Base-by-base conservation (phyloP, 2,329 filamentous ascomycete genomes). In the Trichoderma atrobrunneum region DNA sequence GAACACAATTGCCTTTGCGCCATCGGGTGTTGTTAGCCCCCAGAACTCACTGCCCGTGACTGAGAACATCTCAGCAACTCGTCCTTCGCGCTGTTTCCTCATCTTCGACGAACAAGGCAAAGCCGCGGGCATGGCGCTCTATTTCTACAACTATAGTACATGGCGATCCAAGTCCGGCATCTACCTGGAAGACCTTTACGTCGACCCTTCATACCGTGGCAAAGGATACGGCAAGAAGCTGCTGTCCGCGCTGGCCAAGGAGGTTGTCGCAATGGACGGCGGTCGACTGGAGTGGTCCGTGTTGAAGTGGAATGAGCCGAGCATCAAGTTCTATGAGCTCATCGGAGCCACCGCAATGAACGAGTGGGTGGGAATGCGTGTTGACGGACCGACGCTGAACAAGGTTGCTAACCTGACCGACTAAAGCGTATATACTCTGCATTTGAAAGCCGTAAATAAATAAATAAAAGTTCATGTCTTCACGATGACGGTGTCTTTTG, bases 101-200 rank as follows among this genome's bases (percentile, higher is more conserved):
- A 82, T 95, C 70, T 85, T 86, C 76, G 82, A 86, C 26, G 82
- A 85, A 12, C 81, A 83, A 7, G 81, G 84, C 12, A 79, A 83
- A 51, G 80, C 81, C 0, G 92, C 89, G 0, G 94, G 92, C 62
- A 93, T 98, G 88, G 94, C 94, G 1, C 83, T 98, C 54, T 98
- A 94, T 84, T 98, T 97, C 81, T 94, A 95, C 86, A 98, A 95
- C 83, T 98, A 97, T 83, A 94, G 91, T 78, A 98, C 95, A 0
- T 98, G 96, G 96, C 89, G 92, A 10, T 89, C 92, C n/a, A 89
- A 88, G 60, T 90, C 95, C 0, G 95, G 95, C 3, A 92, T 99
- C 78, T 97, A 97, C 81, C 90, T 98, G 48, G 95, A 98, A 81
- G 95, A 98, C 79, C 85, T 98, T n/a, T 97, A 91, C 78, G 93